phyloP scores from a whole-genome alignment of 2,329 filamentous ascomycete species.

The Penicillium sumatraense region DNA sequence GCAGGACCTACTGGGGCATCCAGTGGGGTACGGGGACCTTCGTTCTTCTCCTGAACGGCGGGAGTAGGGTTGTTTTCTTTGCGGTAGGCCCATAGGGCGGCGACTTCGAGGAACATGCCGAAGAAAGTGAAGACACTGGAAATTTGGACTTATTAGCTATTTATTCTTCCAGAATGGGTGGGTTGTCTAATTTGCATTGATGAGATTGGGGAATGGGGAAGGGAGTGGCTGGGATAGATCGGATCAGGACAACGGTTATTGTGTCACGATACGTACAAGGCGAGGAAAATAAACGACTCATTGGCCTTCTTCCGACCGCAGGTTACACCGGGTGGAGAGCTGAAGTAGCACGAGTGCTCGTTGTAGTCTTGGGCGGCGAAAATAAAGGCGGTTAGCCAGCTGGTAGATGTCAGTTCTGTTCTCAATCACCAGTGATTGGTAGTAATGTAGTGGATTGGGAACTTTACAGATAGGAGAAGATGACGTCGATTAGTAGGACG shows the following conservation, averaged over 20 bases:
- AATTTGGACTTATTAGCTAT: not conserved
- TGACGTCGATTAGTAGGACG: conserved; percentile 46
- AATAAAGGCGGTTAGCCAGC: conserved; percentile 55
- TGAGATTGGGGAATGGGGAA: not conserved
- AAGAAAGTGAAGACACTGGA: conserved; percentile 48
- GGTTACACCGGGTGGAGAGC: conserved; percentile 36
- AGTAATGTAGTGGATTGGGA: not conserved
- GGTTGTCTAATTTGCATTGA: too few species aligned
- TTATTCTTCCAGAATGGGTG: not conserved
- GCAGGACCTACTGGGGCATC: conserved; percentile 21
- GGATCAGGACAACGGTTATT: not conserved
- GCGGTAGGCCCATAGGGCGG: conserved; percentile 39
- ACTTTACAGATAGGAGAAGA: conserved; percentile 52
- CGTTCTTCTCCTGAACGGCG: conserved; percentile 28
- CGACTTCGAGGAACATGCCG: conserved; percentile 44
- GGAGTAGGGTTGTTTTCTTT: conserved; percentile 22
- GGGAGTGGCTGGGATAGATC: not conserved
- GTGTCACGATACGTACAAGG: conserved; percentile 43
- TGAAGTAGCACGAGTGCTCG: conserved; percentile 33
- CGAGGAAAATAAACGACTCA: conserved; percentile 51
- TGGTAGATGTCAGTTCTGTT: conserved; percentile 17
- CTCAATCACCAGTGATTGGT: not conserved
- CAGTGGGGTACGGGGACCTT: conserved; percentile 19
- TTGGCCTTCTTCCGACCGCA: conserved; percentile 47
- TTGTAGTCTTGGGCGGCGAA: conserved; percentile 53